Conservation (phyloP, 1,284 basidiomycete genomes). For the Ceratobasidium sp. region DNA sequence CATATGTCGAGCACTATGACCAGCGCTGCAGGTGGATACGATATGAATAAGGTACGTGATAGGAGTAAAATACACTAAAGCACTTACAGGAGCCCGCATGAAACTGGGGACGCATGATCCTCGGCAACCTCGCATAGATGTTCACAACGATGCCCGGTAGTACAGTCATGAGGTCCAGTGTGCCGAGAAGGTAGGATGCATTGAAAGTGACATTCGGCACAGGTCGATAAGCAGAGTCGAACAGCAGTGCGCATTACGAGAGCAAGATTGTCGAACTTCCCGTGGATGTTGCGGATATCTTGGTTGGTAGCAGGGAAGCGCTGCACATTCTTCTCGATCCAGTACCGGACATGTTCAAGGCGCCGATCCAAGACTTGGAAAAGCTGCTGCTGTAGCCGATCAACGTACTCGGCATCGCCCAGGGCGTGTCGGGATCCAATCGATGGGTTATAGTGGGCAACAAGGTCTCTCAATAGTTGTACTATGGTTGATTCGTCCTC, state of each 20-base stretch:
- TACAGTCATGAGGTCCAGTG: constrained; percentile 43
- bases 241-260: constrained; percentile 30
- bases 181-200: constrained; percentile 45
- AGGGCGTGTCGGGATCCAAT: constrained; percentile 11
- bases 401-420: constrained; percentile 19
- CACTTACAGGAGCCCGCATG: constrained; percentile 64
- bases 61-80: too few relatives aligned
- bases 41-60: neutral
- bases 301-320: constrained; percentile 44
- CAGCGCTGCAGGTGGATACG: constrained; percentile 59
- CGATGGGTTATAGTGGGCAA: neutral
- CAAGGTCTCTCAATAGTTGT: neutral
- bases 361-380: constrained; percentile 27
- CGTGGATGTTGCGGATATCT: constrained; percentile 42
- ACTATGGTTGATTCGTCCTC: constrained; percentile 3
- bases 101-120: constrained; percentile 42
- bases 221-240: constrained; percentile 44
- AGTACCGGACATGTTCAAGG: constrained; percentile 39
- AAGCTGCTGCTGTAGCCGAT: constrained; percentile 12
- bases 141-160: constrained; percentile 46
- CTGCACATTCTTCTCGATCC: constrained; percentile 46
- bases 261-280: constrained; percentile 24
- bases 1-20: constrained; percentile 70
- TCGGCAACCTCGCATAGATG: constrained; percentile 44
- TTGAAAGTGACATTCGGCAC: constrained; percentile 36